Base-by-base conservation (phyloP, 495 filamentous ascomycete species). In the Talaromyces trachyspermus region DNA sequence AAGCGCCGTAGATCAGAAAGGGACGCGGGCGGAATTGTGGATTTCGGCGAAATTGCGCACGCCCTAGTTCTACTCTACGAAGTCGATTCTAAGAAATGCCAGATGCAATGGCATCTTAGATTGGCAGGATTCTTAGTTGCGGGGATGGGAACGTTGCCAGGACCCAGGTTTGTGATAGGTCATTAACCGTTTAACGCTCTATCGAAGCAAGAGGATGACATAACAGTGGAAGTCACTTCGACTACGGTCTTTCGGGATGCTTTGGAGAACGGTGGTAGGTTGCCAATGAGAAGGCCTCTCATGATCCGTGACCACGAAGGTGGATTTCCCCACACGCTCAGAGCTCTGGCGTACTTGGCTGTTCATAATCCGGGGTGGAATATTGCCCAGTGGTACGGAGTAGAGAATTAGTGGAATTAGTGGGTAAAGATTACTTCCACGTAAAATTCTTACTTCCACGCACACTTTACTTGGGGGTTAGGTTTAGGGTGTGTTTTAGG, bases 31-130 rank as follows among this genome's bases (percentile, higher is more conserved):
- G 37, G 37, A 40, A 40, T 40, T 18, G 18, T 40, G 37, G 19
- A 40, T 40, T 40, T 40, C 37, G 37, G 37, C 37, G 37, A 40
- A 40, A 40, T 7, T 40, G 37, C 37, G 37, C 37, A 40, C 18
- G 37, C 37, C 33, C 33, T 15, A 15, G 12, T 40, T 40, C 19
- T 40, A 40, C 37, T 40, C 37, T 40, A 40, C 37, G 19, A 19
- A 40, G 10, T 22, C 37, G 19, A 18, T 40, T 22, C 37, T 19
- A 18, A 40, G 7, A n/a, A 18, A 40, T 40, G 18, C 18, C 19
- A 40, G 37, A 40, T 40, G 37, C 37, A n/a, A 40, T 40, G 37
- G 18, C 19, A 40, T 40, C 18, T 40, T 40, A 22, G 37, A 40
- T 40, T 40, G 37, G 37, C 19, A 40, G 37, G 37, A 40, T 40